Evolutionary conservation across 495 filamentous ascomycete species (phyloP).

Genomic region (Neurospora sp.): DNA sequence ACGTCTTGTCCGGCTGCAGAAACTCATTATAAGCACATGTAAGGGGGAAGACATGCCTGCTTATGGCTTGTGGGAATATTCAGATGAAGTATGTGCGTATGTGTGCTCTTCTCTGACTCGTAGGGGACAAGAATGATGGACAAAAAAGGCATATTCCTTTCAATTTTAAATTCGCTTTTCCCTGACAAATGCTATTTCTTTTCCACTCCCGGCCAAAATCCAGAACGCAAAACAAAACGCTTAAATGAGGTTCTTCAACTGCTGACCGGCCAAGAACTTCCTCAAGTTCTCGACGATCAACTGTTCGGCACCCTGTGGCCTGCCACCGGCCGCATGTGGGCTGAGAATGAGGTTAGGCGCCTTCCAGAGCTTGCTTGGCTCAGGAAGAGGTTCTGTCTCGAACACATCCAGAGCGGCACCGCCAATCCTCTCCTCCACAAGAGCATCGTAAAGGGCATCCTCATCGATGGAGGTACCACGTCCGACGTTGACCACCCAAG

Average conservation of each 20-base stretch:
- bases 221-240: neutral
- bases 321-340: conserved; percentile 39
- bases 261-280: conserved; percentile 40
- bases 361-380: conserved; percentile 26
- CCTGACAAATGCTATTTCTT: neutral
- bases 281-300: conserved; percentile 45
- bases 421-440: conserved; percentile 57
- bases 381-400: conserved; percentile 56
- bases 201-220: neutral
- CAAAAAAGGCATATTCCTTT: neutral
- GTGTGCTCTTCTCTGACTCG: no score
- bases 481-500: conserved; percentile 75
- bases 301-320: conserved; percentile 42
- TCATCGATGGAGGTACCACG: conserved; percentile 73
- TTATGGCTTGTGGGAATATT: no score
- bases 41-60: no score
- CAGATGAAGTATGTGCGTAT: no score
- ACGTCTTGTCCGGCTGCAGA: no score
- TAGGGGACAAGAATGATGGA: no score
- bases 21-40: no score
- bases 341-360: conserved; percentile 31
- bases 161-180: neutral
- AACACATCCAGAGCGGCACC: conserved; percentile 69
- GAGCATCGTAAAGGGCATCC: conserved; percentile 60
- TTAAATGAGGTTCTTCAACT: conserved; percentile 41